Base-by-base conservation (phyloP, 352 stramenopile genomes). In the Phytopythium kandeliae region DNA sequence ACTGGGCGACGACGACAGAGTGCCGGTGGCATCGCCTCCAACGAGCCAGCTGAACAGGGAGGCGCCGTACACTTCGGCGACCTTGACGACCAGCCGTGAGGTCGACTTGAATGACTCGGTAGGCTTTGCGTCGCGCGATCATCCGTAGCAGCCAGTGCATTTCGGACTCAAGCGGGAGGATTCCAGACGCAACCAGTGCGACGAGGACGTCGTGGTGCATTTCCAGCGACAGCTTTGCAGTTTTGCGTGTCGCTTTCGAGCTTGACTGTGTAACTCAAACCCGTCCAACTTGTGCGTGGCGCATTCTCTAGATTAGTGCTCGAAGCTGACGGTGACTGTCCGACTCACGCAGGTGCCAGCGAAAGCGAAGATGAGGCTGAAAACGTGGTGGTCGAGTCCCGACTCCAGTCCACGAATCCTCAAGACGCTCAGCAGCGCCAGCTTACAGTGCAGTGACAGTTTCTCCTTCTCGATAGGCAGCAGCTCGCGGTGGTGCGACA, bases 391-490 rank as follows among this genome's bases (percentile, higher is more conserved):
- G 45, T 68, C 58, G 5, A 71, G 43, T 19, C 25, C 64, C 38
- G 1, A 19, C 31, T 24, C 53, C 34, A n/a, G 45, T 8, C 28
- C 51, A n/a, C 54, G 43, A 7, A 51, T 38, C 21, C 41, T 54
- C 5, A 60, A 31, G 16, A 71, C 63, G 25, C 63, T 71, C 5
- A 68, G 34, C 15, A 71, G 68, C 21, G 55, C 59, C 15, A 68
- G 35, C 43, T 60, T 60, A 21, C 52, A 62, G 25, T 17, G 21
- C 8, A 63, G 34, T 5, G 63, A 35, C 15, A 71, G 41, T 42
- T 60, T 71, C 11, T 68, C 51, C 49, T 65, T 71, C 33, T 68
- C 63, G 21, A 71, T 36, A 16, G 47, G 50, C 8, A 71, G 59
- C 4, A 54, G 28, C 51, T 71, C 63, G 0, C 57, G 55, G 48